phyloP scores from a whole-genome alignment of 2,329 filamentous ascomycete genomes.

The Magnaporthales sp. region DNA sequence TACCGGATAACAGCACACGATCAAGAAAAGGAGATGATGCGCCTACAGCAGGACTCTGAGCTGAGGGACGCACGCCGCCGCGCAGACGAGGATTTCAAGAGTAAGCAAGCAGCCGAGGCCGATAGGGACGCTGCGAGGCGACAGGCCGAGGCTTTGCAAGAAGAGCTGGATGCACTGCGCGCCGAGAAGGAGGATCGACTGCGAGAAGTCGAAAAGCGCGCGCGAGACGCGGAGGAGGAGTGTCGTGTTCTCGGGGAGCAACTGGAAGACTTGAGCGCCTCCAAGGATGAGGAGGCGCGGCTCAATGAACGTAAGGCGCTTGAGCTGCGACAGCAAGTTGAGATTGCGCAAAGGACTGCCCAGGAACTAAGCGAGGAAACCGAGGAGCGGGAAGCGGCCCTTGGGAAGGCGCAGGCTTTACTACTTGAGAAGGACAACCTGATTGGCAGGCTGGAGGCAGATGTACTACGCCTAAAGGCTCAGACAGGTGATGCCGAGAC shows the following conservation, averaged over 20 bases:
- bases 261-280: constrained; percentile 58
- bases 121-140: constrained; percentile 40
- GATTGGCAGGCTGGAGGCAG: constrained; percentile 70
- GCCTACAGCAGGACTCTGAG: constrained; percentile 74
- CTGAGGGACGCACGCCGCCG: constrained; percentile 70
- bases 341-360: constrained; percentile 34
- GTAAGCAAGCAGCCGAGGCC: constrained; percentile 49
- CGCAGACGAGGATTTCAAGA: constrained; percentile 78
- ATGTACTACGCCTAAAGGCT: constrained; percentile 75
- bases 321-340: constrained; percentile 45
- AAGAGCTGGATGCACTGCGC: constrained; percentile 43
- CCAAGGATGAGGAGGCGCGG: constrained; percentile 62
- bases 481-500: constrained; percentile 83
- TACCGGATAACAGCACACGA: constrained; percentile 84
- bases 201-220: constrained; percentile 57
- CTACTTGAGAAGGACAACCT: constrained; percentile 60
- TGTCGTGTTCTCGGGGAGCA: constrained; percentile 71
- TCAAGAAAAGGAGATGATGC: constrained; percentile 75
- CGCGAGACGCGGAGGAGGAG: constrained; percentile 65
- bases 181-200: constrained; percentile 45
- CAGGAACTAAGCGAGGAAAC: constrained; percentile 53
- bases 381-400: constrained; percentile 42
- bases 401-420: constrained; percentile 56
- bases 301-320: constrained; percentile 43
- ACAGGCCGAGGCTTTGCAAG: constrained; percentile 39